These are phyloP conservation scores for Alternaria panax DNA, from an alignment of 2,329 filamentous ascomycete genomes.

Conservation along the genomic window DNA sequence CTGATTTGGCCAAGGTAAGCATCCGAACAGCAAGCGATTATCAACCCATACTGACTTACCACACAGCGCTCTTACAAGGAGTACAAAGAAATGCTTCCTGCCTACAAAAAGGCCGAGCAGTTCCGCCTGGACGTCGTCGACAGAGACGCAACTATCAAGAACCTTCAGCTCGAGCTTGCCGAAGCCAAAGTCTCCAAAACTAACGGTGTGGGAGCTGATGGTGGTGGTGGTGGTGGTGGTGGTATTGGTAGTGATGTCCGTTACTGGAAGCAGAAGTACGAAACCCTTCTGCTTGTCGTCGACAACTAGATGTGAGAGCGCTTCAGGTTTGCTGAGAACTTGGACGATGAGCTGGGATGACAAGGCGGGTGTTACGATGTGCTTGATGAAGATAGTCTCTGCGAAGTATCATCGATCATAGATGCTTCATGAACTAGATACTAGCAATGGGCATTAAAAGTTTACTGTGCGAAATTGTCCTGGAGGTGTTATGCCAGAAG, in stretches of 20 bases:
- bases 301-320: conserved; percentile 6
- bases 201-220: conserved; percentile 16
- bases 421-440: background rate
- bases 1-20: conserved; percentile 24
- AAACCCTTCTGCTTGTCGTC: conserved; percentile 27
- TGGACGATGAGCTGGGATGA: background rate
- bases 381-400: background rate
- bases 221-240: conserved; percentile 6
- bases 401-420: background rate
- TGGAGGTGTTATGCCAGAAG: background rate
- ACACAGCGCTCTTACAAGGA: conserved; percentile 31
- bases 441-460: background rate
- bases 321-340: background rate
- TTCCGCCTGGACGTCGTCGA: conserved; percentile 20
- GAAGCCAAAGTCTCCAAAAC: conserved; percentile 18
- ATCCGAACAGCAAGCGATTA: background rate
- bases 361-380: background rate
- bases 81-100: conserved; percentile 34
- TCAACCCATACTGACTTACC: background rate
- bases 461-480: background rate
- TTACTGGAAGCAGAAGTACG: conserved; percentile 41
- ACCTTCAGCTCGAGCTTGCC: conserved; percentile 28
- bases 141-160: conserved; percentile 25
- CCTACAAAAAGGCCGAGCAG: conserved; percentile 30
- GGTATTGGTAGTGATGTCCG: conserved; percentile 8